These are phyloP conservation scores for Ganoderma meredithae DNA, from an alignment of 1,284 basidiomycete genomes.

Conservation along the genomic window DNA sequence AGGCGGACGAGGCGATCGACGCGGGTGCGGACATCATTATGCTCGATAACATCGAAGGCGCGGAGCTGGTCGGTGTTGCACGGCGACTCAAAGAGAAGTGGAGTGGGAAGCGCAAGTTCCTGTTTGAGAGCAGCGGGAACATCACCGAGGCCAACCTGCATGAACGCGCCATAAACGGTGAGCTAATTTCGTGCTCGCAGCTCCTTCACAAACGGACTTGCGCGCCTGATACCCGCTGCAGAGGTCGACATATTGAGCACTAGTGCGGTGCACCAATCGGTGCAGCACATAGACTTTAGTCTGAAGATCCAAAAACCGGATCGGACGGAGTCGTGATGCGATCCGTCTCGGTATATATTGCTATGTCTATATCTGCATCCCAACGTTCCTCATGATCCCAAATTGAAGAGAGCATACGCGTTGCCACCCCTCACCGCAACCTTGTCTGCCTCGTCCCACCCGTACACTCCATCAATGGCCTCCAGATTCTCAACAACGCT, in stretches of 20 bases:
- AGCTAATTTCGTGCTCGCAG: constrained; percentile 34
- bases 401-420: constrained; percentile 70
- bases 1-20: constrained; percentile 95
- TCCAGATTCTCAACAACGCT: constrained; percentile 85
- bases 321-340: not conserved
- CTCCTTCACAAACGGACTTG: not conserved
- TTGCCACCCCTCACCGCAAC: constrained; percentile 74
- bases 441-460: constrained; percentile 69
- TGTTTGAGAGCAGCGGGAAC: constrained; percentile 92
- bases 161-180: constrained; percentile 79
- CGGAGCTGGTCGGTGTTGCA: constrained; percentile 73
- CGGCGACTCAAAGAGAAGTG: constrained; percentile 78
- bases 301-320: constrained; percentile 85
- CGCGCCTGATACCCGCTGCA: constrained; percentile 43
- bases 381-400: constrained; percentile 26
- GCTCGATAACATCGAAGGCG: constrained; percentile 95
- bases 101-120: constrained; percentile 81
- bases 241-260: constrained; percentile 96
- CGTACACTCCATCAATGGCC: constrained; percentile 71
- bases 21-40: constrained; percentile 98
- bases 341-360: not conserved
- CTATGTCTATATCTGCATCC: not conserved
- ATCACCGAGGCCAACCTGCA: constrained; percentile 87
- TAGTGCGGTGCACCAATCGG: constrained; percentile 91
- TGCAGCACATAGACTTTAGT: constrained; percentile 93